Evolutionary conservation across 2,329 filamentous ascomycete species (phyloP), one percentile per base, ranked within the genome.

Genomic region (Elsinoe perseae): DNA sequence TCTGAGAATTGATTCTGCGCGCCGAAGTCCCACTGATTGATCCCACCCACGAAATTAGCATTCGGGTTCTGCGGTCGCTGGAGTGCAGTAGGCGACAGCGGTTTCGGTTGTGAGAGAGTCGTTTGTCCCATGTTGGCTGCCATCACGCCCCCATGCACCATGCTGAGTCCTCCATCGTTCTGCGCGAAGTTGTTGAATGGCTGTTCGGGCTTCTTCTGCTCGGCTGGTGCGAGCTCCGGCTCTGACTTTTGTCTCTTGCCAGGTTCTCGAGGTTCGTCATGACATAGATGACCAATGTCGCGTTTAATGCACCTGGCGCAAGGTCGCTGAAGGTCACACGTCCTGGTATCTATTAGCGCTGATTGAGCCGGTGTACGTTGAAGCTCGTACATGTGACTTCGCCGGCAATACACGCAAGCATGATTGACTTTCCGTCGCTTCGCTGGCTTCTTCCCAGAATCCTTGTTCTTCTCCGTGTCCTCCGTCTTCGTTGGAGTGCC

Each of bases 301-400:
- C 93, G 86, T 76, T 97, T 98, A 74, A 97, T 89, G 78, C 93
- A 98, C 75, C 93, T 83, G 66, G 89, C 92, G 80, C 93, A 98
- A 67, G 93, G 93, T 70, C 93, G 86, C 77, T 95, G 89, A 54
- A 77, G 72, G 65, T 79, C 76, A 68, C 76, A 79, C 56, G 76
- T 78, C 48, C 40, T 44, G 20, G 3, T 6, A 12, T n/a, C 7
- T 10, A 9, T 44, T n/a, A 44, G 20, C 25, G 25, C 32, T 36
- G 10, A 23, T 10, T 25, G 7, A 8, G 9, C 9, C 12, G 10
- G 2, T 16, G 40, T 23, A 3, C n/a, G 10, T 12, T 9, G 20
- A 27, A 12, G 9, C 23, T 14, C 21, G 23, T 8, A 44, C 76
- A 79, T 79, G 65, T 79, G 76, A 70, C 75, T 78, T 64, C 76